Evolutionary conservation across 2,329 filamentous ascomycete species (phyloP), one percentile per base, ranked within the genome.

Genomic region (Niveomyces coronatus): DNA sequence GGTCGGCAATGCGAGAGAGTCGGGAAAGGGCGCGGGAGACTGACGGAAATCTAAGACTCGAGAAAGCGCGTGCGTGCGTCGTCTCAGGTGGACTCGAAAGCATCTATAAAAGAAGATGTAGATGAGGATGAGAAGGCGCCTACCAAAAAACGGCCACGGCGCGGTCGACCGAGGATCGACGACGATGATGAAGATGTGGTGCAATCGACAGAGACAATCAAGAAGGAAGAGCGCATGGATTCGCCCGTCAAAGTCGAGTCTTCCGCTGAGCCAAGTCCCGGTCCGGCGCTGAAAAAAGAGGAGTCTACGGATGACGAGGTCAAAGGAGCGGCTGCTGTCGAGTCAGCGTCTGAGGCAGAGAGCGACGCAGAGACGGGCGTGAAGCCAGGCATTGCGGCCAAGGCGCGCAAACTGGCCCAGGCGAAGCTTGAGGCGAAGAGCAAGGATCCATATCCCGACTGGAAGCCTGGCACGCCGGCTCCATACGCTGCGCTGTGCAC

Each of bases 401-500:
- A 93, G 59, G 79, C 78, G 32, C 78, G 85, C 31, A 76, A 89
- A 57, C 85, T 85, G 57, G 74, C 89, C 9, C 87, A 94, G 56
- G 76, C 76, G 8, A 83, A 80, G 33, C 64, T 94, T 42, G 79
- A 79, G 53, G 66, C 74, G 14, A 75, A 71, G 36, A 67, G 62
- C 27, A 82, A 86, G 47, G 83, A 94, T 51, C 79, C 83, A n/a
- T 96, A 89, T 59, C 88, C 88, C 1, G 89, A 98, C 60, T 98
- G 91, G 91, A 83, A 86, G 56, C 66, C 82, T 32, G 88, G 88
- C 32, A 74, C 83, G 33, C 85, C 89, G 9, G 88, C 95, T 2
- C 91, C 91, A 1, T 98, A 96, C 52, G 89, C 87, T 18, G 91
- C 91, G 10, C 71, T 98, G 7, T 96, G 91, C 60, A 86, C 79